Base-by-base conservation (phyloP, 148 eudicot genomes). In the Rhododendron vialii region DNA sequence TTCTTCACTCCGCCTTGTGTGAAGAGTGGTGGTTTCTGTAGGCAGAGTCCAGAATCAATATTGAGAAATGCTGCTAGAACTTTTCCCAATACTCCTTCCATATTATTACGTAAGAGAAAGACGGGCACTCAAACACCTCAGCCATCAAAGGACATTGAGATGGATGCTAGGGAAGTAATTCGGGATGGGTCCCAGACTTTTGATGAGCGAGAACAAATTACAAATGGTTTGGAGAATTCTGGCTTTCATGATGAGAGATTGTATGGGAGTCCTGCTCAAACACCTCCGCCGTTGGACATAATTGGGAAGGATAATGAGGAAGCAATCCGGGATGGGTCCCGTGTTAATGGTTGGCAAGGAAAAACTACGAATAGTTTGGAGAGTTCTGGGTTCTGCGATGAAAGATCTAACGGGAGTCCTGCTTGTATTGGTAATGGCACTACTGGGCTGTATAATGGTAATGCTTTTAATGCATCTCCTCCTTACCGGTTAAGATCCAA, bases 41-140 rank as follows among this genome's bases (percentile, higher is more conserved):
- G 86, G 51, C 91, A 86, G 85, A 92, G 94, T 85, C 97, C 98
- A 10, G 98, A 96, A 86, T 93, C 95, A 57, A 93, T 95, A 81
- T 88, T 96, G 89, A 94, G 84, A 92, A 90, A 88, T 86, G 99
- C 99, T 83, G 99, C 99, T 3, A 91, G 81, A 86, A 96, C 93
- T 53, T 96, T 93, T 87, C 94, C 93, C 24, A 93, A 93, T 84
- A 94, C 97, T 43, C 99, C 99, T 88, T 95, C 99, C 55, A 96
- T 96, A 87, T 45, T 96, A 87, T 45, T 95, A 26, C 89, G 99
- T 84, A 96, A 95, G 87, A 95, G 99, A 90, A 94, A 89, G 88
- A 85, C 87, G 12, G 85, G 80, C 82, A 75, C 85, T 73, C 91
- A 81, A 74, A 88, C 88, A 59, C 88, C 90, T 67, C 86, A 81